Conservation (phyloP, 148 eudicot genomes). For the Cornus suecica region DNA sequence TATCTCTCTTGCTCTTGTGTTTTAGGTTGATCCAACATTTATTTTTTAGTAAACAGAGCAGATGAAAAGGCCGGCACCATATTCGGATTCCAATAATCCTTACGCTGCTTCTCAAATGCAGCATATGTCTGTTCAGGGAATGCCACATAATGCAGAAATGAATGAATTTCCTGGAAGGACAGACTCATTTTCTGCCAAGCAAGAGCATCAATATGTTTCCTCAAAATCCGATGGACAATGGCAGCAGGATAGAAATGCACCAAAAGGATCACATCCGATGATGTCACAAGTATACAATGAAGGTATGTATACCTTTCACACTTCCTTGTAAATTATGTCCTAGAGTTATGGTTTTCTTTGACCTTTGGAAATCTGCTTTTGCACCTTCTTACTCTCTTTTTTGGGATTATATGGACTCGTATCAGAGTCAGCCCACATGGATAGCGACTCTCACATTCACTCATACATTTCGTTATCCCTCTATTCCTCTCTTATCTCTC, state of each 20-base stretch:
- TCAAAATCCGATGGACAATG: slow-evolving; percentile 33
- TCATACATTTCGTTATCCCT: too few relatives aligned
- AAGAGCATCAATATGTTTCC: slow-evolving; percentile 28
- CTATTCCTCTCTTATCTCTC: too few relatives aligned
- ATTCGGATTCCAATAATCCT: neutral
- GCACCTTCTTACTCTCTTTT: too few relatives aligned
- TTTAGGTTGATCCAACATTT: slow-evolving; percentile 6
- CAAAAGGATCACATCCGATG: slow-evolving; percentile 23
- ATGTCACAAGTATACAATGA: slow-evolving; percentile 34
- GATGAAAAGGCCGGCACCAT: slow-evolving; percentile 16
- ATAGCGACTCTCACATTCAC: too few relatives aligned
- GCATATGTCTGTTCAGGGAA: slow-evolving; percentile 26
- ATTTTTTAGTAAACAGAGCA: neutral
- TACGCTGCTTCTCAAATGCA: slow-evolving; percentile 27
- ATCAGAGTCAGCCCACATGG: too few relatives aligned
- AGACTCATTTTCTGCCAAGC: slow-evolving; percentile 23
- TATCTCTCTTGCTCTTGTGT: neutral
- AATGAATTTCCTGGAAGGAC: slow-evolving; percentile 25
- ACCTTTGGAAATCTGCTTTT: neutral
- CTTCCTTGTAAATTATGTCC: neutral
- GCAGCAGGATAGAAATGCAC: slow-evolving; percentile 44
- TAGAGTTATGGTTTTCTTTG: neutral
- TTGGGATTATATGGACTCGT: too few relatives aligned
- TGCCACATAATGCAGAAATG: slow-evolving; percentile 22
- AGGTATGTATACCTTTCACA: slow-evolving; percentile 20